These are phyloP conservation scores for Kandelia obovata DNA, from an alignment of 345 rosid genomes.

Conservation along the genomic window DNA sequence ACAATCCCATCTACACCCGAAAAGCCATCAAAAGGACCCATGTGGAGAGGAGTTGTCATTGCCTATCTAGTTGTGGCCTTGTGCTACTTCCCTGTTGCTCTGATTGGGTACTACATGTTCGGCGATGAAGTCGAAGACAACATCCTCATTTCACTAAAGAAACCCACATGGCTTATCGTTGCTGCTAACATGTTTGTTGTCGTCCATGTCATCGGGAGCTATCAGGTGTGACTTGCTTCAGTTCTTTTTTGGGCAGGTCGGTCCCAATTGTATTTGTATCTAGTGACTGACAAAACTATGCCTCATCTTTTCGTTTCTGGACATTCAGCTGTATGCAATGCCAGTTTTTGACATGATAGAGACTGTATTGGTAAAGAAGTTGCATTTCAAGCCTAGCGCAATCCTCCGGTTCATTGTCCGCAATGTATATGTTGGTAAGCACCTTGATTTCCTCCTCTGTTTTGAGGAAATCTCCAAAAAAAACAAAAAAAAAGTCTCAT, in stretches of 20 bases:
- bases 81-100: constrained; percentile 32
- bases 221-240: constrained; percentile 20
- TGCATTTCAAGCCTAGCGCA: constrained; percentile 18
- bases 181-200: constrained; percentile 25
- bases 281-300: background rate
- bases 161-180: constrained; percentile 27
- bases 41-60: constrained; percentile 31
- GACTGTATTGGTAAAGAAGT: constrained; percentile 24
- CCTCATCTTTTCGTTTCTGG: background rate
- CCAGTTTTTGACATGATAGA: constrained; percentile 35
- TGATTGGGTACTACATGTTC: constrained; percentile 24
- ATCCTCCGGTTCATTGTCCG: constrained; percentile 20
- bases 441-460: background rate
- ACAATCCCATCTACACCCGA: constrained; percentile 31
- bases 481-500: too few species aligned
- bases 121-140: constrained; percentile 26
- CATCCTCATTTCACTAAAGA: constrained; percentile 25
- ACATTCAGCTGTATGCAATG: constrained; percentile 23
- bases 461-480: too few species aligned
- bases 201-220: constrained; percentile 33
- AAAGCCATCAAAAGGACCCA: constrained; percentile 28
- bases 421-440: constrained; percentile 27
- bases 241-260: background rate
- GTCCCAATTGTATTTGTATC: background rate
- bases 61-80: constrained; percentile 28